These are phyloP conservation scores for Claviceps quebecensis DNA, from an alignment of 2,329 filamentous ascomycete species.

Conservation along the genomic window DNA sequence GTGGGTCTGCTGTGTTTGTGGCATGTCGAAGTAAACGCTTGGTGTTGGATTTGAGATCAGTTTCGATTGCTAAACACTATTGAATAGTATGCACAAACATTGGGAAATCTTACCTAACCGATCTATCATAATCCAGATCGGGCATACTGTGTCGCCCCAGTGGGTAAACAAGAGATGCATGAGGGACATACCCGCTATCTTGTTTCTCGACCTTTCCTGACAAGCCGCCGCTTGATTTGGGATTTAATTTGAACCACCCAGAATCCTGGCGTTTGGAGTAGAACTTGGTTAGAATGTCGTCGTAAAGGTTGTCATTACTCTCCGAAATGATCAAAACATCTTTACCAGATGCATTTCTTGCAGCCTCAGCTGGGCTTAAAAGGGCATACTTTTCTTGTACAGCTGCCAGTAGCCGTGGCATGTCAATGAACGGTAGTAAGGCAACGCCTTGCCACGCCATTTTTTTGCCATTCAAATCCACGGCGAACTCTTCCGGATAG, in stretches of 20 bases:
- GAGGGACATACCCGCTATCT: slow-evolving; percentile 62
- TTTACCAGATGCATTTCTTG: slow-evolving; percentile 65
- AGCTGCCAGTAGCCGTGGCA: slow-evolving; percentile 67
- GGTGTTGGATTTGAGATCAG: neutral
- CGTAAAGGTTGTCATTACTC: slow-evolving; percentile 63
- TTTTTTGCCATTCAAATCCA: slow-evolving; percentile 95
- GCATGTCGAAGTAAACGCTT: slow-evolving; percentile 79
- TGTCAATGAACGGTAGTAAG: slow-evolving; percentile 89
- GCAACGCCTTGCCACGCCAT: slow-evolving; percentile 97
- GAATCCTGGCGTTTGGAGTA: slow-evolving; percentile 77
- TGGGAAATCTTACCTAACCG: slow-evolving; percentile 51
- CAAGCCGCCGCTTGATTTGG: slow-evolving; percentile 61
- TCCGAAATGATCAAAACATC: slow-evolving; percentile 80
- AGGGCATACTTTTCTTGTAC: slow-evolving; percentile 73
- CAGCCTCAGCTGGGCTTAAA: slow-evolving; percentile 60
- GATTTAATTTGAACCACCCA: slow-evolving; percentile 57
- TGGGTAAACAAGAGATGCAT: slow-evolving; percentile 67
- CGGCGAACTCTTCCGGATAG: slow-evolving; percentile 84
- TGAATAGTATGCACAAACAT: neutral
- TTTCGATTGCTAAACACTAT: neutral
- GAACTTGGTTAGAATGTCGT: slow-evolving; percentile 70
- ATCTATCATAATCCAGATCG: slow-evolving; percentile 70
- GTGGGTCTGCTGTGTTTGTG: slow-evolving; percentile 56
- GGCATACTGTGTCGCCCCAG: slow-evolving; percentile 59
- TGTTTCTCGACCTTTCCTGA: slow-evolving; percentile 72